Evolutionary conservation across 2,329 filamentous ascomycete genomes (phyloP).

Genomic region (Pezizomycotina sp.): DNA sequence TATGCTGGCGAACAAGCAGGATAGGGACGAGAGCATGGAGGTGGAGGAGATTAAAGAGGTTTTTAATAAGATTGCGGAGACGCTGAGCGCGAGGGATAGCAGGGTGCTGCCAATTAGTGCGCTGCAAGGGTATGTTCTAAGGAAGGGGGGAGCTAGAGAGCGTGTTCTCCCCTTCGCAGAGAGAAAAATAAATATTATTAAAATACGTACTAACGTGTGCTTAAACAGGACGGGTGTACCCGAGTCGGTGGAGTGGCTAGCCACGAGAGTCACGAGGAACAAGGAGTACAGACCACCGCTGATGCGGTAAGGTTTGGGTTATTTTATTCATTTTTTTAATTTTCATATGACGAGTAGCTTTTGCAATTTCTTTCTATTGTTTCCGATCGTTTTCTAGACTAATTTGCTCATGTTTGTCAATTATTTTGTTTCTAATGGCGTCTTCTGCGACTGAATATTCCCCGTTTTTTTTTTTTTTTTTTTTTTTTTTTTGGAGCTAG

Average conservation of each 20-base stretch:
- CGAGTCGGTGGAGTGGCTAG: slow-evolving; percentile 94
- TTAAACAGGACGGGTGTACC: slow-evolving; percentile 52
- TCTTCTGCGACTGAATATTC: no score
- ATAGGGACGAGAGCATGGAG: slow-evolving; percentile 92
- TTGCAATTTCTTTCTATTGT: no score
- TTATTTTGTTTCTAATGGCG: no score
- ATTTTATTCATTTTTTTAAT: no score
- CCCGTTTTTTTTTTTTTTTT: no score
- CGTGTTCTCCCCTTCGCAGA: not conserved
- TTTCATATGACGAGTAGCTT: no score
- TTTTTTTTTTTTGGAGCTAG: no score
- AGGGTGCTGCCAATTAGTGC: slow-evolving; percentile 82
- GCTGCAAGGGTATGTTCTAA: slow-evolving; percentile 45
- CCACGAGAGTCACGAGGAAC: slow-evolving; percentile 86
- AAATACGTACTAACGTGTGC: not conserved
- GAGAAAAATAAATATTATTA: not conserved
- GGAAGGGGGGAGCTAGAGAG: not conserved
- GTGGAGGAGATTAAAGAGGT: slow-evolving; percentile 97
- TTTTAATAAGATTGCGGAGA: slow-evolving; percentile 57
- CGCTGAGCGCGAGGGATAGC: slow-evolving; percentile 84
- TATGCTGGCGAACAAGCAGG: slow-evolving; percentile 93
- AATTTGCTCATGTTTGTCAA: no score
- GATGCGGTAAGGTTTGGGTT: slow-evolving; percentile 53
- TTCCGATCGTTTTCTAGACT: no score
- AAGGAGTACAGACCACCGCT: slow-evolving; percentile 82